Evolutionary conservation across 176 grass and related monocot species (phyloP), one percentile per base, ranked within the genome.

Genomic region (Raddia guianensis): DNA sequence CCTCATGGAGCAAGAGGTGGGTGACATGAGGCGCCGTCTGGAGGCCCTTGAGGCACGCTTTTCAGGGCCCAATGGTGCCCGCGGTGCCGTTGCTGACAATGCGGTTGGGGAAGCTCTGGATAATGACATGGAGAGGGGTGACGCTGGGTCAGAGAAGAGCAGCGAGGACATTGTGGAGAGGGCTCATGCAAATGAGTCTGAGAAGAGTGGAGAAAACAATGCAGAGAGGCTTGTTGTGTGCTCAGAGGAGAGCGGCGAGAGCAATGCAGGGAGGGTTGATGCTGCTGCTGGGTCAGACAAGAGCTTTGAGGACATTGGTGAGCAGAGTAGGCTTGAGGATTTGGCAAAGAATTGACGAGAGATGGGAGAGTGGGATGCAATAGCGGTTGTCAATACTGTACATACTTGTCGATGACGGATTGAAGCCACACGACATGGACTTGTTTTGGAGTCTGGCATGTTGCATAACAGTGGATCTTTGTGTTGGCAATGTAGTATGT

Each of bases 1-100:
- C 83, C 58, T 98, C 69, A 90, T 94, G 77, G 95, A 98, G 73
- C 89, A 89, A 66, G 95, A 94, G 74, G 80, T 98, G 27, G 87
- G 83, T 15, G 92, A 98, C 63, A 84, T 98, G 80, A 86, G 91
- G 86, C 82, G 62, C 57, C 80, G 86, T 8, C 65, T 93, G 0
- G 86, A 86, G 58, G 70, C 34, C 18, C 54, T 97, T 0, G 91
- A 97, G 84, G 48, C 84, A 0, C 75, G 59, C 5, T 74, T 93
- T 42, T 10, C 52, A 2, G 73, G 63, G 14, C 12, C 43, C 0
- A 51, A 77, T 21, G 76, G 50, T 3, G 6, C 18, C 1, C n/a
- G 35, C 5, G 73, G 12, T 9, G 50, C 27, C 27, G 57, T 34
- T 68, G 69, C 62, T 10, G 45, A 78, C 18, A 86, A 85, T 57